phyloP scores from a whole-genome alignment of 208 protist genomes.

The Wallacemonas sp. region DNA sequence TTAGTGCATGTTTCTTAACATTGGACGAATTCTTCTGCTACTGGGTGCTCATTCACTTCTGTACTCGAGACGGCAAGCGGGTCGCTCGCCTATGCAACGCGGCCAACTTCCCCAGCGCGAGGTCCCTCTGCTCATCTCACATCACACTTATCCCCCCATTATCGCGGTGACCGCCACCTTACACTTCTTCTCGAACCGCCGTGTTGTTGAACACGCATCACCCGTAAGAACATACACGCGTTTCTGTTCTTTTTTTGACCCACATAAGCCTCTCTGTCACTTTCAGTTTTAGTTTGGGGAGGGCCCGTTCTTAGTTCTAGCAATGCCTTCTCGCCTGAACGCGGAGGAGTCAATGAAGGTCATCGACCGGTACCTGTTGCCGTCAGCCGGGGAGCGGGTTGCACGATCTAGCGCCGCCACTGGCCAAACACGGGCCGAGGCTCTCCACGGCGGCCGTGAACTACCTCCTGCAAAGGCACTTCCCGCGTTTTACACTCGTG shows the following conservation, averaged over 20 bases:
- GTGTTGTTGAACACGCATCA: no score
- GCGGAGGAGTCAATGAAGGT: conserved; percentile 4
- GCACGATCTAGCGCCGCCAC: background rate
- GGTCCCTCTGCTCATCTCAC: no score
- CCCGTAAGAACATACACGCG: background rate
- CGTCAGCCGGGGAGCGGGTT: background rate
- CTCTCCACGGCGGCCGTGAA: background rate
- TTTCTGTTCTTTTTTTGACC: conserved; percentile 3
- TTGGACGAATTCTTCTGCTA: no score
- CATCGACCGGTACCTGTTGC: conserved; percentile 12
- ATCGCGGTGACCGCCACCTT: no score
- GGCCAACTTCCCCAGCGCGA: no score
- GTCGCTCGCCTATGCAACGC: no score
- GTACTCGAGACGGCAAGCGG: no score
- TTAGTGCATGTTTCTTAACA: no score
- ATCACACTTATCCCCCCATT: no score
- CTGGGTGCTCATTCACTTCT: no score
- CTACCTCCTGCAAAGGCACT: background rate
- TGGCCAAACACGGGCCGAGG: background rate
- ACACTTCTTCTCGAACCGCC: no score
- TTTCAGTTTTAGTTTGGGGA: background rate
- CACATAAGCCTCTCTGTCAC: background rate
- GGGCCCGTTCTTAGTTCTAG: no score
- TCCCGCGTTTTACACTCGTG: conserved; percentile 21
- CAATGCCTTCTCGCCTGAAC: background rate